A percentile compares a stretch with the other conserved stretches of the same genome.
These are phyloP conservation scores for Aechmea fasciata DNA, from an alignment of 176 grass and related monocot species.

Conservation along the genomic window DNA sequence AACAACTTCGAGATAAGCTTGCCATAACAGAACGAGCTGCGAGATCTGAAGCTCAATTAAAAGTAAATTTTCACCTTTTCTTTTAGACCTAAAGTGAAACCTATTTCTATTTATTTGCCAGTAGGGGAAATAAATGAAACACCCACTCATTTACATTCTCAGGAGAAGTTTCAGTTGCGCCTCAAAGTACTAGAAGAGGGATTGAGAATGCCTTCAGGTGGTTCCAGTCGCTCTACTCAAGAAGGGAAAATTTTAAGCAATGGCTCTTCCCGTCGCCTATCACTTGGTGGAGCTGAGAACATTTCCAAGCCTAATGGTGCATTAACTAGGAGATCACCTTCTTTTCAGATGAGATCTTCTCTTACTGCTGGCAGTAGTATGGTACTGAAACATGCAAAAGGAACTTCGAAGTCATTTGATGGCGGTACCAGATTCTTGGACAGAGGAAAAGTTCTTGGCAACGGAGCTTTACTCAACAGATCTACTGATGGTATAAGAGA, in stretches of 20 bases:
- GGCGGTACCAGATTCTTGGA: constrained; percentile 87
- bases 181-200: constrained; percentile 98
- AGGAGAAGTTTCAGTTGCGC: constrained; percentile 93
- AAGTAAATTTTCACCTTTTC: constrained; percentile 36
- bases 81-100: constrained; percentile 6
- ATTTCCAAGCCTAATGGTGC: constrained; percentile 65
- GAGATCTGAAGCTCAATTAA: constrained; percentile 85
- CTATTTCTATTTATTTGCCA: constrained; percentile 16
- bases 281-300: constrained; percentile 83
- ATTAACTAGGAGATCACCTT: constrained; percentile 75
- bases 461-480: constrained; percentile 68
- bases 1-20: constrained; percentile 90
- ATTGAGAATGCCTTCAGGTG: constrained; percentile 58
- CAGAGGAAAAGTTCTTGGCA: constrained; percentile 54
- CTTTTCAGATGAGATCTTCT: constrained; percentile 91
- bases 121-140: constrained; percentile 16
- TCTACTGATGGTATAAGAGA: constrained; percentile 74
- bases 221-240: constrained; percentile 43
- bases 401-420: constrained; percentile 98
- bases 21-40: constrained; percentile 78
- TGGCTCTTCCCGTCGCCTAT: constrained; percentile 72
- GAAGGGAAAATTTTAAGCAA: constrained; percentile 80
- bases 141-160: constrained; percentile 16
- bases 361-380: constrained; percentile 70
- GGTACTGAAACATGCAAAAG: constrained; percentile 89